phyloP scores from a whole-genome alignment of 2,329 filamentous ascomycete species.

The Pezicula rhizophila region DNA sequence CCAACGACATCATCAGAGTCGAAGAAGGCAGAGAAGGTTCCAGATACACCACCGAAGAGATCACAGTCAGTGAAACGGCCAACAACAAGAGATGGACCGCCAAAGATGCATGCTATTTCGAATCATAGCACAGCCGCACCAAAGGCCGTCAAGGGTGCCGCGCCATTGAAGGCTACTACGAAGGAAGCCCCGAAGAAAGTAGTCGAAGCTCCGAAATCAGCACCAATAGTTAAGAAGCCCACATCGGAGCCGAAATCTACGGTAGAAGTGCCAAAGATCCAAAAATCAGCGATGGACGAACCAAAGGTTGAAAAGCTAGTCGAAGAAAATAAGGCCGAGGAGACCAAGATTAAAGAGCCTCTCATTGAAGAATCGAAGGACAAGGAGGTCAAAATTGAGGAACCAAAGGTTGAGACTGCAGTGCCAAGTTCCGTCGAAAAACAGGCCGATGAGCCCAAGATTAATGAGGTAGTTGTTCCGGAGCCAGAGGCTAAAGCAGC shows the following conservation, averaged over 20 bases:
- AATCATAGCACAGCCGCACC: neutral
- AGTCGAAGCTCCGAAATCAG: neutral
- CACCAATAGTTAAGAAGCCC: constrained; percentile 3
- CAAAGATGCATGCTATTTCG: constrained; percentile 13
- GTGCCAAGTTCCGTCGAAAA: constrained; percentile 3
- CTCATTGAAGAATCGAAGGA: constrained; percentile 4
- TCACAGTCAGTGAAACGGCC: constrained; percentile 20
- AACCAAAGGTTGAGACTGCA: constrained; percentile 1
- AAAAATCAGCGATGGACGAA: neutral
- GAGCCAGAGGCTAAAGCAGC: constrained; percentile 12
- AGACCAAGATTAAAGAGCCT: constrained; percentile 3
- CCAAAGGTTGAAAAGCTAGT: constrained; percentile 1
- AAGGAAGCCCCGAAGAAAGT: constrained; percentile 8
- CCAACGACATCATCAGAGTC: constrained; percentile 65
- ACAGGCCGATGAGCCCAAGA: constrained; percentile 2
- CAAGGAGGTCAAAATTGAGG: neutral
- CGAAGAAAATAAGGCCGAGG: neutral
- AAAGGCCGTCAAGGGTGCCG: constrained; percentile 8
- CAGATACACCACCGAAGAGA: constrained; percentile 37
- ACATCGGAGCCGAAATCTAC: too few relatives aligned
- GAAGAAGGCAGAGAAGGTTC: constrained; percentile 59
- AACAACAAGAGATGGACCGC: constrained; percentile 19
- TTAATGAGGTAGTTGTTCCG: constrained; percentile 12
- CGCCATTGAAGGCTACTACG: constrained; percentile 6
- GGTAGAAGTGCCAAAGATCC: neutral